These are phyloP conservation scores for Anisodus tanguticus DNA, from an alignment of 257 asterid genomes.

Conservation along the genomic window DNA sequence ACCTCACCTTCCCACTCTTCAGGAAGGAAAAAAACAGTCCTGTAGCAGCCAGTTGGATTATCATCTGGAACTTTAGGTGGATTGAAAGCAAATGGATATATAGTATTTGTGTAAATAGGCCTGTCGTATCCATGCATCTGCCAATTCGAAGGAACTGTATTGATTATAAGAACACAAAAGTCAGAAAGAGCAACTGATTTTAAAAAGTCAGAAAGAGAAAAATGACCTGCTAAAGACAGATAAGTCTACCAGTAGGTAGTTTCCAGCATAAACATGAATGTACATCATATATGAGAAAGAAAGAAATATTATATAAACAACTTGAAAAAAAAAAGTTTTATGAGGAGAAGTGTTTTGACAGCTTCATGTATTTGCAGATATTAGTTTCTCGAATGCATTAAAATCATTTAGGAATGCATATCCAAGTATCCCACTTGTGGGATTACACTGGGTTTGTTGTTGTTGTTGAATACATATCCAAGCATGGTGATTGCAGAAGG, in stretches of 20 bases:
- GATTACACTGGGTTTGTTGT: too few relatives aligned
- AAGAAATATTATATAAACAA: background rate
- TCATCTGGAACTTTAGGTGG: constrained; percentile 96
- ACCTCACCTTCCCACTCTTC: constrained; percentile 92
- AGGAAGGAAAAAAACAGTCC: constrained; percentile 78
- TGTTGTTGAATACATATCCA: background rate
- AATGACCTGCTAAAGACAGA: constrained; percentile 5
- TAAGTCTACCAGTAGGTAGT: background rate
- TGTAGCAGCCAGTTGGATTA: constrained; percentile 98
- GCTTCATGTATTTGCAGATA: background rate
- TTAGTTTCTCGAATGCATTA: background rate
- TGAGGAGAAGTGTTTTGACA: background rate
- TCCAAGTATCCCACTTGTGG: background rate
- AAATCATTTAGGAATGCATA: background rate
- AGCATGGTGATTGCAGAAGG: background rate
- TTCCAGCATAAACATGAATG: constrained; percentile 16
- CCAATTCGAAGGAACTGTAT: constrained; percentile 98
- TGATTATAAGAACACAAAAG: constrained; percentile 38
- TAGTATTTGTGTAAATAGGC: constrained; percentile 85
- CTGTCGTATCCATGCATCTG: constrained; percentile 96
- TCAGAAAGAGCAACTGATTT: background rate
- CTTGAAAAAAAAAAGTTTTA: background rate
- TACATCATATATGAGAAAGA: constrained; percentile 3
- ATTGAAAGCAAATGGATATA: constrained; percentile 82
- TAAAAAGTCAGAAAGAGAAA: background rate